Conservation (phyloP, 306 rosid species). For the Castanopsis chinensis region DNA sequence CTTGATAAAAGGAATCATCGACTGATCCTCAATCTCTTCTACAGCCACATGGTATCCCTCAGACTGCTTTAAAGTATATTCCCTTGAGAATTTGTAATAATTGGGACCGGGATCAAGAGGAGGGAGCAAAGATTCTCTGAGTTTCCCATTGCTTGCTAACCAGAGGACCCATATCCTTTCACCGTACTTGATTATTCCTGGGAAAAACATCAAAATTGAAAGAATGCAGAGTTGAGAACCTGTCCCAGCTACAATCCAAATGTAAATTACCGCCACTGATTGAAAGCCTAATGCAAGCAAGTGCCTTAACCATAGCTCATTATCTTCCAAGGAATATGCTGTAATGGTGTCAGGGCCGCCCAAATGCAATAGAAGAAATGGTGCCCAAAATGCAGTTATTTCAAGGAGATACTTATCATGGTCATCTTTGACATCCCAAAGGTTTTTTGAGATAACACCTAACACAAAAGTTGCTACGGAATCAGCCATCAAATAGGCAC, state of each 20-base stretch:
- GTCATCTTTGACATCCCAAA: neutral
- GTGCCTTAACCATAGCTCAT: constrained; percentile 9
- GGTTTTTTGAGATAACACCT: neutral
- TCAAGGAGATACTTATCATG: no score
- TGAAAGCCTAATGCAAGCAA: neutral
- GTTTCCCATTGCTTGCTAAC: neutral
- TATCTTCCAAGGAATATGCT: constrained; percentile 7
- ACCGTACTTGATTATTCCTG: neutral
- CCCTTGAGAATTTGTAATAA: neutral
- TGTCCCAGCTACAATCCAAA: neutral
- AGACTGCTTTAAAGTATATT: neutral
- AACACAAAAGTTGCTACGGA: neutral
- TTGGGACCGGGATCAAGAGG: neutral
- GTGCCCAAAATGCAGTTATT: neutral
- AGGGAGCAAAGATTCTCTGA: neutral
- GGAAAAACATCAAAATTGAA: neutral
- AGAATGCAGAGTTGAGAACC: neutral
- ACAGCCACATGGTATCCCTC: neutral
- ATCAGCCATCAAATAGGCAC: neutral
- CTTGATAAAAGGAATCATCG: no score
- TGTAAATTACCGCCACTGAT: no score
- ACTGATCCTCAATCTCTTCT: no score
- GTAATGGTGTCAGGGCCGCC: constrained; percentile 16
- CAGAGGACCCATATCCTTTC: constrained; percentile 1
- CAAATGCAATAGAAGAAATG: constrained; percentile 2